These are phyloP conservation scores for Kwoniella pini DNA, from an alignment of 768 basidiomycete genomes.

Conservation along the genomic window DNA sequence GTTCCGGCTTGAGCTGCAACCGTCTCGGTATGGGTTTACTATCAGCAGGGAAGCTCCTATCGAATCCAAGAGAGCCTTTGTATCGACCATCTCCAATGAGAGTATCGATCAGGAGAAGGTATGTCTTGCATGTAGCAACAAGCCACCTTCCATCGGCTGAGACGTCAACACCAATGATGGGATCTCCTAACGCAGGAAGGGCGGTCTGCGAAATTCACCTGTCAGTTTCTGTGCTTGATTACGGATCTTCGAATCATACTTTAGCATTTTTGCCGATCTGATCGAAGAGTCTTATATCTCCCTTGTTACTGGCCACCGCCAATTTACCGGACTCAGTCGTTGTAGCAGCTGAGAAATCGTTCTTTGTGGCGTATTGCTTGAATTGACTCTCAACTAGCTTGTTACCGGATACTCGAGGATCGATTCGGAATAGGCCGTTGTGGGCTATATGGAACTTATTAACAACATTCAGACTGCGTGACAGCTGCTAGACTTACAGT, in stretches of 20 bases:
- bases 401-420: conserved; percentile 86
- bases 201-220: conserved; percentile 63
- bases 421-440: conserved; percentile 95
- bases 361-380: conserved; percentile 95
- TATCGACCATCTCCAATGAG: conserved; percentile 89
- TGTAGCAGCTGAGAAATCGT: conserved; percentile 87
- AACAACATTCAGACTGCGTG: too few species aligned
- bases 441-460: conserved; percentile 61
- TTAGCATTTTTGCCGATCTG: conserved; percentile 98
- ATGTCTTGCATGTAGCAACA: conserved; percentile 92
- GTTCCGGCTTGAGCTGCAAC: conserved; percentile 83
- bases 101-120: conserved; percentile 90
- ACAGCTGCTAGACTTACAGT: conserved; percentile 41
- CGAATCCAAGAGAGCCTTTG: conserved; percentile 80
- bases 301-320: conserved; percentile 93
- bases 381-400: conserved; percentile 93
- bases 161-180: conserved; percentile 91
- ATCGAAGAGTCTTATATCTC: conserved; percentile 93
- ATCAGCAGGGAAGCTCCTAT: conserved; percentile 89
- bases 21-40: conserved; percentile 88
- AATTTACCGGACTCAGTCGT: conserved; percentile 85
- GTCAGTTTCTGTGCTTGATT: not conserved
- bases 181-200: conserved; percentile 88
- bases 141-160: conserved; percentile 92
- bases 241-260: conserved; percentile 22